These are phyloP conservation scores for Tremella yokohamensis DNA, from an alignment of 768 basidiomycete genomes.

Conservation along the genomic window DNA sequence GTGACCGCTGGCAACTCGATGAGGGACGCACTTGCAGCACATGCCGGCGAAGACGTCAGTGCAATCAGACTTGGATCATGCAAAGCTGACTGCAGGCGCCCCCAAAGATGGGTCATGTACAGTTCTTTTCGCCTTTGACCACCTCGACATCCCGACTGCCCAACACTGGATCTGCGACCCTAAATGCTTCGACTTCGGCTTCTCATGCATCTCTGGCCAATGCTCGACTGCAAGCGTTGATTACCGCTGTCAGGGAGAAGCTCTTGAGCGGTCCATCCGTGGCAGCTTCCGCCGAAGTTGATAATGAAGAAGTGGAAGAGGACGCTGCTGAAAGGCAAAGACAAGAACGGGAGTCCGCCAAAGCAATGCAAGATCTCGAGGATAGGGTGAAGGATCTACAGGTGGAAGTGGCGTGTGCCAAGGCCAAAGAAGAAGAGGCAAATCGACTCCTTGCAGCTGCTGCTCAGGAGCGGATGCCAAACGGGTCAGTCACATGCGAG, in stretches of 20 bases:
- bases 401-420: slow-evolving; percentile 35
- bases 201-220: slow-evolving; percentile 47
- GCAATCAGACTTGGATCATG: not conserved
- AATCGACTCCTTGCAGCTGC: slow-evolving; percentile 34
- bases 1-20: slow-evolving; percentile 45
- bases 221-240: slow-evolving; percentile 33
- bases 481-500: not conserved
- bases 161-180: slow-evolving; percentile 7
- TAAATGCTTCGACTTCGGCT: slow-evolving; percentile 38
- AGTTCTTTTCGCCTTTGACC: slow-evolving; percentile 37
- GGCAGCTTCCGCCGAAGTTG: not conserved
- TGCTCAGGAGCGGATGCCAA: slow-evolving; percentile 21
- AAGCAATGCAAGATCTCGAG: slow-evolving; percentile 32
- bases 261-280: slow-evolving; percentile 16
- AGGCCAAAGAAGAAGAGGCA: slow-evolving; percentile 39
- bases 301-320: slow-evolving; percentile 18
- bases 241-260: slow-evolving; percentile 25
- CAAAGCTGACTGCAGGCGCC: slow-evolving; percentile 29
- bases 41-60: slow-evolving; percentile 37
- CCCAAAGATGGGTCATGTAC: slow-evolving; percentile 31
- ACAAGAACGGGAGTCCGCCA: slow-evolving; percentile 33
- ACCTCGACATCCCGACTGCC: slow-evolving; percentile 1
- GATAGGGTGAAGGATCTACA: slow-evolving; percentile 46
- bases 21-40: slow-evolving; percentile 32
- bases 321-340: slow-evolving; percentile 28